Evolutionary conservation across 2,329 filamentous ascomycete species (phyloP), one percentile per base, ranked within the genome.

Genomic region (Cordyceps pruinosa): DNA sequence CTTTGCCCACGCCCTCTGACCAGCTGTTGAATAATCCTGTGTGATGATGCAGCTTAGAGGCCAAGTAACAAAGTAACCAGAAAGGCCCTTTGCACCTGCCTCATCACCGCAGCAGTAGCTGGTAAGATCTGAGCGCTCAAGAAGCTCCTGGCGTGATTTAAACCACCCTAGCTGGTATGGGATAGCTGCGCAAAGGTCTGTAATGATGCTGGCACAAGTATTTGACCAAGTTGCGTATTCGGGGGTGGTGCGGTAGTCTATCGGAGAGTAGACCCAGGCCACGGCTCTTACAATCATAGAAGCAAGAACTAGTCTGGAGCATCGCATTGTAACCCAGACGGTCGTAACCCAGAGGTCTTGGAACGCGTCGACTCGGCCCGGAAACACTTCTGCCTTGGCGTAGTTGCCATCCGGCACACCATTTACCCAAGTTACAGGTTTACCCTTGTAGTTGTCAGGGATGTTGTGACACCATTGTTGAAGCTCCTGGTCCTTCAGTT

Each of bases 91-190:
- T 17, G 73, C 72, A 2, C 69, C 69, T 45, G 77, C 70, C 39
- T 82, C 77, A 21, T 79, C 71, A 21, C 78, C 79, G 61, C 76
- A 80, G 1, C 71, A 75, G 63, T 80, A 82, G 2, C 72, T 69
- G 2, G 73, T 73, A 25, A 80, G 64, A 41, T 74, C 73, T 41
- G 70, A 67, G 19, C 67, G 67, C 42, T 72, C 66, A 12, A 75
- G 67, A 15, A 77, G 65, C 35, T 78, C 70, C 46, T 68, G 72
- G 58, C 73, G 69, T 55, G 73, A 75, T 15, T 76, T 69, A 56
- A 81, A 79, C 81, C 82, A 85, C 41, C 82, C 82, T 2, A 86
- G 73, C 64, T 82, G 77, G 61, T 79, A 86, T 0, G 83, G 83
- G n/a, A 85, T 77, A 2, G 77, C 80, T 1, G 83, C 80, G 54